Percentiles rank a stretch among this genome's conserved stretches.
phyloP scores from a whole-genome alignment of 352 stramenopile species.

The Phytopythium cucurbitacearum region DNA sequence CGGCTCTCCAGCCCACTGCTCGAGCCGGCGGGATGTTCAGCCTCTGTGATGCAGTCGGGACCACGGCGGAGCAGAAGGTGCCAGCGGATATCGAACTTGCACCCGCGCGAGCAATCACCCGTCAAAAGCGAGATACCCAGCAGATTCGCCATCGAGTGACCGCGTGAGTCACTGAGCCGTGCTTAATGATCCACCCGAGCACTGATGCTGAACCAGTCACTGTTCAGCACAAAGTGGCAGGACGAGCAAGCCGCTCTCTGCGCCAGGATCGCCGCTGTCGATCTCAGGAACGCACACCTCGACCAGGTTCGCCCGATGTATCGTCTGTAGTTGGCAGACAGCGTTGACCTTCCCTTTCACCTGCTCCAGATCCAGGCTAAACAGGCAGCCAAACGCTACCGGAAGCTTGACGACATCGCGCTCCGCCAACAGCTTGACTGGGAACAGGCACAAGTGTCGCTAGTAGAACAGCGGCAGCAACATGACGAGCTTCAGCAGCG shows the following conservation, averaged over 20 bases:
- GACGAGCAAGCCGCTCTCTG: background rate
- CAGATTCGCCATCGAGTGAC: no score
- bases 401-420: constrained; percentile 19
- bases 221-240: background rate
- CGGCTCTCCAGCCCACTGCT: background rate
- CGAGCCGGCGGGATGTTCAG: constrained; percentile 1
- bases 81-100: background rate
- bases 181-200: no score
- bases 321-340: background rate
- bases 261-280: background rate
- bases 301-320: constrained; percentile 12
- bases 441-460: constrained; percentile 25
- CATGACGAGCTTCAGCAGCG: constrained; percentile 8
- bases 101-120: no score
- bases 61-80: background rate
- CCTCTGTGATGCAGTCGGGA: background rate
- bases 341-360: background rate
- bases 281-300: constrained; percentile 10
- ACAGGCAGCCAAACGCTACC: constrained; percentile 13
- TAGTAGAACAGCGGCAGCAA: constrained; percentile 2
- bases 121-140: no score
- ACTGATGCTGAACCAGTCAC: no score
- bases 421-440: constrained; percentile 31
- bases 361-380: constrained; percentile 18
- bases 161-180: no score